Percentiles rank a stretch among this genome's conserved stretches.
Conservation (phyloP, 345 rosid genomes). For the Hypericum perforatum region DNA sequence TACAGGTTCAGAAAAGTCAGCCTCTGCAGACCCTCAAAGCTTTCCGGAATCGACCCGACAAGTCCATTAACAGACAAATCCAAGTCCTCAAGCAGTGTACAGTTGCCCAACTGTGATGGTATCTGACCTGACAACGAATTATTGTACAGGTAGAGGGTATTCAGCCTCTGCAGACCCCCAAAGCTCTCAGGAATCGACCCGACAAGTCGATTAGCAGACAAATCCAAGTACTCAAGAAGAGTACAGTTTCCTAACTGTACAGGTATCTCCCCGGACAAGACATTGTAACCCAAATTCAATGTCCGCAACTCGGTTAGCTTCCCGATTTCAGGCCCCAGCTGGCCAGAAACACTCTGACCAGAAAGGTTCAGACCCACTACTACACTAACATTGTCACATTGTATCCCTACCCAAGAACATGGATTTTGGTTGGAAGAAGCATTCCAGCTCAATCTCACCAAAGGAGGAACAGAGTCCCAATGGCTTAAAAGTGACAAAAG, state of each 20-base stretch:
- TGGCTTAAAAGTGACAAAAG: slow-evolving; percentile 41
- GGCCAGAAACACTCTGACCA: slow-evolving; percentile 39
- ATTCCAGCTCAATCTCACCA: slow-evolving; percentile 44
- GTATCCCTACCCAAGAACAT: slow-evolving; percentile 54
- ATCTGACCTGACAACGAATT: slow-evolving; percentile 49
- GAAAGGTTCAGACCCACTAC: slow-evolving; percentile 41
- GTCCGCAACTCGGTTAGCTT: slow-evolving; percentile 25
- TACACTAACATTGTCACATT: slow-evolving; percentile 34
- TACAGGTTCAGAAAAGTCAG: slow-evolving; percentile 28
- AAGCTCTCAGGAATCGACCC: slow-evolving; percentile 45
- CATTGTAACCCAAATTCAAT: slow-evolving; percentile 45
- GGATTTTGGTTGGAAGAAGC: slow-evolving; percentile 42
- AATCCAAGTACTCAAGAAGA: slow-evolving; percentile 36
- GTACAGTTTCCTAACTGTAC: slow-evolving; percentile 41
- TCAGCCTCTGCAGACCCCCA: slow-evolving; percentile 27
- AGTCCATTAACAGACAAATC: too few species aligned
- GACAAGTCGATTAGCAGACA: slow-evolving; percentile 41
- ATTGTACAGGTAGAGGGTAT: slow-evolving; percentile 20
- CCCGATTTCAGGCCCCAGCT: slow-evolving; percentile 45
- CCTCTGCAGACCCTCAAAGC: slow-evolving; percentile 27
- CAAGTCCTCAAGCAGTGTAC: slow-evolving; percentile 33
- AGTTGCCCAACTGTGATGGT: slow-evolving; percentile 43
- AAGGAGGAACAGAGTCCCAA: slow-evolving; percentile 34
- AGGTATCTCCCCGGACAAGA: slow-evolving; percentile 45
- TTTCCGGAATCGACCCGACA: slow-evolving; percentile 43